A percentile compares a stretch with the other conserved stretches of the same genome.
Evolutionary conservation across 352 stramenopile species (phyloP).

Genomic region (Phytopythium boreale): DNA sequence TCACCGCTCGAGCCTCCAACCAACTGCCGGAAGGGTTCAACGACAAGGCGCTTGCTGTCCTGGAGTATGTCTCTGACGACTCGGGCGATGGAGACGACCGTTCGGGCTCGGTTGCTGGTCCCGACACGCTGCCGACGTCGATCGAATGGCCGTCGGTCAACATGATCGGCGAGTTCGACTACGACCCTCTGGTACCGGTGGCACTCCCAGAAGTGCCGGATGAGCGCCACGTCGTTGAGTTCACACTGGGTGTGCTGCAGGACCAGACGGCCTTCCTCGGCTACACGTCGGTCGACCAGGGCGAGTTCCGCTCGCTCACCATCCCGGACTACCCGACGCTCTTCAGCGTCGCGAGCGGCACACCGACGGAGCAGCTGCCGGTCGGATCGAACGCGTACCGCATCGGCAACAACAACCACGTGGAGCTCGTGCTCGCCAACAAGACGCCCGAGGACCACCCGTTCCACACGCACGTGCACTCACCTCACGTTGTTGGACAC

Average conservation of each 20-base stretch:
- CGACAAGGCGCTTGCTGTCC: conserved; percentile 30
- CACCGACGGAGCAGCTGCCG: conserved; percentile 24
- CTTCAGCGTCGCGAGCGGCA: conserved; percentile 29
- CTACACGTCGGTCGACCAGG: conserved; percentile 25
- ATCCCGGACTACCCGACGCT: conserved; percentile 26
- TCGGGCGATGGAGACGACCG: conserved; percentile 1
- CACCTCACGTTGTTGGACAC: conserved; percentile 33
- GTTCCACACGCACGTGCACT: conserved; percentile 43
- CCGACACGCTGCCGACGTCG: conserved; percentile 17
- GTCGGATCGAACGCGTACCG: conserved; percentile 23
- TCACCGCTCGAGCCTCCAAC: conserved; percentile 21
- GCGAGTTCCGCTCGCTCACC: conserved; percentile 21
- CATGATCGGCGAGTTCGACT: conserved; percentile 36
- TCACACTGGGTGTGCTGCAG: conserved; percentile 15
- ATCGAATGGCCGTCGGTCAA: conserved; percentile 20
- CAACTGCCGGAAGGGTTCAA: conserved; percentile 33
- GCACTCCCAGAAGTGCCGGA: conserved; percentile 17
- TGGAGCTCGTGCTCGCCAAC: conserved; percentile 42
- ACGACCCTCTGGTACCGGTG: conserved; percentile 14
- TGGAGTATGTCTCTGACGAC: conserved; percentile 23
- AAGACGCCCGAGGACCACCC: conserved; percentile 36
- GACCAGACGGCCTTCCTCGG: conserved; percentile 24
- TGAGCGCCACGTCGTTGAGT: conserved; percentile 30
- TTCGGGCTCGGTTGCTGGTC: neutral
- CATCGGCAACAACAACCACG: conserved; percentile 25